These are phyloP conservation scores for Daldinia grandis DNA, from an alignment of 495 filamentous ascomycete species.

Conservation along the genomic window DNA sequence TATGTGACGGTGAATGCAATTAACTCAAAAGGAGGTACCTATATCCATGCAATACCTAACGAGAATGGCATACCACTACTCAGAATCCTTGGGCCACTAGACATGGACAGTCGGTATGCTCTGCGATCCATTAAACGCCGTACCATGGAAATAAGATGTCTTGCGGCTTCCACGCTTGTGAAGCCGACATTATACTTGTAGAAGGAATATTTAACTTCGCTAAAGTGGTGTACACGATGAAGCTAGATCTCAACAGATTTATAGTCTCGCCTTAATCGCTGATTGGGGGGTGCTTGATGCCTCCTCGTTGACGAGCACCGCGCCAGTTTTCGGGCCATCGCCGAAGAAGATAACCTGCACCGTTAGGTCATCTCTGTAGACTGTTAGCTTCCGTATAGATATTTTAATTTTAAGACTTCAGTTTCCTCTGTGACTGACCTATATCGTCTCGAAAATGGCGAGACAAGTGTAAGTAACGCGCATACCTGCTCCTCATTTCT, in stretches of 20 bases:
- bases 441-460: constrained; percentile 89
- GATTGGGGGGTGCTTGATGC: constrained; percentile 75
- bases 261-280: constrained; percentile 52
- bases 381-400: constrained; percentile 9
- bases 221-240: constrained; percentile 14
- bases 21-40: constrained; percentile 9
- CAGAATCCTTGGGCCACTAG: constrained; percentile 12
- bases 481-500: constrained; percentile 94
- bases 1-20: not conserved
- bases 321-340: constrained; percentile 74
- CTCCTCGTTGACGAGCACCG: constrained; percentile 83
- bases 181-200: not conserved
- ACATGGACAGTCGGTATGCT: constrained; percentile 9
- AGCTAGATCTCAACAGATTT: not conserved
- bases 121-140: constrained; percentile 24
- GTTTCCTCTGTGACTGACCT: constrained; percentile 59
- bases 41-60: constrained; percentile 19
- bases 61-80: constrained; percentile 1
- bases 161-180: not conserved
- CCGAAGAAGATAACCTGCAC: constrained; percentile 99
- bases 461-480: constrained; percentile 88
- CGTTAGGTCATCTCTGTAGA: constrained; percentile 79
- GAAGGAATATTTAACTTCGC: not conserved
- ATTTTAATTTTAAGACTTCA: too few species aligned
- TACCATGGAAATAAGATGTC: constrained; percentile 16